These are phyloP conservation scores for Thermoascus crustaceus DNA, from an alignment of 2,329 filamentous ascomycete genomes.

Conservation along the genomic window DNA sequence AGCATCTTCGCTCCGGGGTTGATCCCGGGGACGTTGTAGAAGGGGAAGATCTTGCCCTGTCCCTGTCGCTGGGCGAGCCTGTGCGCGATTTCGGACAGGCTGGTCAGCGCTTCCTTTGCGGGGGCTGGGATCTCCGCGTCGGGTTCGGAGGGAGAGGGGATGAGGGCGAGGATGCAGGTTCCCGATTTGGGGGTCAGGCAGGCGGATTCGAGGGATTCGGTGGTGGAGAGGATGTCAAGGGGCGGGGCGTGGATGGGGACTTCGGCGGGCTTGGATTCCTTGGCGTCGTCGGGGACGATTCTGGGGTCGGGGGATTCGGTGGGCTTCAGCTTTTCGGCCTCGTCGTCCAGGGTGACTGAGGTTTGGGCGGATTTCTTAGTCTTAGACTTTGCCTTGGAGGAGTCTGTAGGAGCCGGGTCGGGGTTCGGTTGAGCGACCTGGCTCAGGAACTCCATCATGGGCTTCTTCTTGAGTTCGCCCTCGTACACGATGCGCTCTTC, in stretches of 20 bases:
- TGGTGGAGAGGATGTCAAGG: conserved; percentile 57
- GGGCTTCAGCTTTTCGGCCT: conserved; percentile 28
- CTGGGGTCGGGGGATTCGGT: conserved; percentile 48
- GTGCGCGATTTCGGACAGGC: conserved; percentile 64
- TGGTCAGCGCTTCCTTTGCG: conserved; percentile 48
- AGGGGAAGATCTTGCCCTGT: conserved; percentile 67
- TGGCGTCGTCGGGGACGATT: conserved; percentile 30
- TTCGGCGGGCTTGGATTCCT: conserved; percentile 31
- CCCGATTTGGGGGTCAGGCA: conserved; percentile 70
- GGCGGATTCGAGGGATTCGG: conserved; percentile 56
- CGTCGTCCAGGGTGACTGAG: conserved; percentile 41
- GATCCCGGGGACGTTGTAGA: conserved; percentile 62
- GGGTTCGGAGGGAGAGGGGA: conserved; percentile 47
- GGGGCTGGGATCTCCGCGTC: conserved; percentile 38
- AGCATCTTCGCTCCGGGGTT: conserved; percentile 52
- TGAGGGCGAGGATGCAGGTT: conserved; percentile 73
- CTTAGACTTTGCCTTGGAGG: conserved; percentile 29
- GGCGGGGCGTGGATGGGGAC: conserved; percentile 52
- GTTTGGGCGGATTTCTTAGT: conserved; percentile 35
- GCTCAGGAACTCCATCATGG: conserved; percentile 73
- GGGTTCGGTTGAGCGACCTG: conserved; percentile 72
- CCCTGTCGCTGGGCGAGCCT: conserved; percentile 57
- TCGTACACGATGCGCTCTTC: conserved; percentile 64
- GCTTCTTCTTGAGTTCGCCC: conserved; percentile 77
- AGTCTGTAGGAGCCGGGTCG: conserved; percentile 51